Evolutionary conservation across 192 early-diverging fungal species (phyloP), one percentile per base, ranked within the genome.

Genomic region (Coemansia sp.): DNA sequence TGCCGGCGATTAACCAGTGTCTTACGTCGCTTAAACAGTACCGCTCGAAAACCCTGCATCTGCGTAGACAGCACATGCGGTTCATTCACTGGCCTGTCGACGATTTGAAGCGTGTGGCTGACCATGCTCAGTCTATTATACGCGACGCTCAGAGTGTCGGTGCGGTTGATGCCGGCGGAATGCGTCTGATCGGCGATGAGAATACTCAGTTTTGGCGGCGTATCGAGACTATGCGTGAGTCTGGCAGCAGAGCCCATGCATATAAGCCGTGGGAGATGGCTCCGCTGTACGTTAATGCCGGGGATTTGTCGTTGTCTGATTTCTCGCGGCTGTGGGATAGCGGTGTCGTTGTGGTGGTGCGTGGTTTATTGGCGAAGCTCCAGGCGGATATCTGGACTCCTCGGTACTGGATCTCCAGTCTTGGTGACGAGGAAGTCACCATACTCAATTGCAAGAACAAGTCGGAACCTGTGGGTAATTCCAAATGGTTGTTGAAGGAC

Each of bases 401-500:
- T 0, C 39, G 69, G 15, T 78, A 73, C 72, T 78, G 75, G 76
- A 75, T 53, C 36, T 65, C 15, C 58, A 71, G 58, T 4, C 61
- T 62, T 32, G 88, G 88, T 8, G 15, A 48, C 4, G 86, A 89
- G 51, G 12, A 34, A 8, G 80, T 88, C 48, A 67, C 41, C 35
- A 75, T 92, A 12, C 74, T 87, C 14, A 86, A 92, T 68, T 89
- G 88, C 59, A 65, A 41, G 3, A 61, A 70, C 2, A 67, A 63
- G 8, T 58, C 57, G 0, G 54, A 63, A 8, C 28, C 68, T 0
- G 52, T 61, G 4, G 70, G 63, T 39, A 52, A 39, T 9, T 78
- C 73, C 55, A 51, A 59, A 3, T 72, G 74, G 65, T 66, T 72
- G 2, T 54, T 88, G 66, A 66, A 73, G 37, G 66, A 77, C 4